A percentile compares a stretch with the other conserved stretches of the same genome.
phyloP scores from a whole-genome alignment of 768 basidiomycete species.

The Lactifluus piperatus region DNA sequence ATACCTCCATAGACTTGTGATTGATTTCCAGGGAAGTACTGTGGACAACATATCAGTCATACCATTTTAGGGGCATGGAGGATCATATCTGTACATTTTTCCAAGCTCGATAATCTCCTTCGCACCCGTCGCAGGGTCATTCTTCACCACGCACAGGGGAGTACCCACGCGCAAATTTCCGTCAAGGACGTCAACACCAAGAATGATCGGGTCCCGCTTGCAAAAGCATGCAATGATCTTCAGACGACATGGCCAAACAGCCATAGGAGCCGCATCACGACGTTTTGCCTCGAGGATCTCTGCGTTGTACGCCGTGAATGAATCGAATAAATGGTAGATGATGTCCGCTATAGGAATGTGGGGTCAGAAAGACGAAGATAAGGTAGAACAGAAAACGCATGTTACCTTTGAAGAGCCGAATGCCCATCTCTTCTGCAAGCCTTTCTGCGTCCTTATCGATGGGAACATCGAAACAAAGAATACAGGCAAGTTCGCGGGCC shows the following conservation, averaged over 20 bases:
- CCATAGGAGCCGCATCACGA: conserved; percentile 85
- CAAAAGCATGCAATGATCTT: conserved; percentile 91
- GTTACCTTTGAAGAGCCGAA: conserved; percentile 87
- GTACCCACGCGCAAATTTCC: conserved; percentile 88
- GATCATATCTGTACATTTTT: conserved; percentile 62
- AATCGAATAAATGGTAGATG: conserved; percentile 96
- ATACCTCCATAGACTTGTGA: conserved; percentile 78
- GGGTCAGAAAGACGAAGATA: background rate
- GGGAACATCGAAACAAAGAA: conserved; percentile 93
- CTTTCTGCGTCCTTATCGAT: conserved; percentile 91
- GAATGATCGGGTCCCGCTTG: conserved; percentile 94
- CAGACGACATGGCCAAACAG: conserved; percentile 93
- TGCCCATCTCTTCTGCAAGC: conserved; percentile 89
- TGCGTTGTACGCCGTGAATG: conserved; percentile 89
- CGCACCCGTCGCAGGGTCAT: conserved; percentile 80
- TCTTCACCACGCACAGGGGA: conserved; percentile 89
- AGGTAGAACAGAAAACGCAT: background rate
- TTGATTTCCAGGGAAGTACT: conserved; percentile 98
- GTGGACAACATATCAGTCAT: conserved; percentile 7
- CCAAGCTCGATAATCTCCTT: conserved; percentile 89
- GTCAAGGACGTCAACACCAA: conserved; percentile 94
- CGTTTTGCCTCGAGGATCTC: conserved; percentile 91
- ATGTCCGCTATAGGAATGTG: conserved; percentile 66
- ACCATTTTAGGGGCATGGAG: background rate
- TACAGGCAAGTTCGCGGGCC: conserved; percentile 89